Evolutionary conservation across 1,284 basidiomycete genomes (phyloP).

Genomic region (Sphaerobolus stellatus): DNA sequence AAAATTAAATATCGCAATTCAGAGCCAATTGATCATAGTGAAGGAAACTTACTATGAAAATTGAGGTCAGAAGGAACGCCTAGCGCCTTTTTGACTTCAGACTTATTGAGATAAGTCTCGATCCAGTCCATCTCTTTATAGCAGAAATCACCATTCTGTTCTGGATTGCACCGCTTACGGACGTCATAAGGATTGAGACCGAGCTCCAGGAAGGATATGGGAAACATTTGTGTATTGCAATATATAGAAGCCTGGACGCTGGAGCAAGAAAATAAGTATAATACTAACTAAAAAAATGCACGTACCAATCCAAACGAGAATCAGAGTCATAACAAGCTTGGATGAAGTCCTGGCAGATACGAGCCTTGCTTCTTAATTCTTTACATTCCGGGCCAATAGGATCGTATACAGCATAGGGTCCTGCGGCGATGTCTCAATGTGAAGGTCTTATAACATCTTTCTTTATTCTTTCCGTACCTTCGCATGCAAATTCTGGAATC

Average conservation of each 20-base stretch:
- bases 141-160: slow-evolving; percentile 69
- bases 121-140: slow-evolving; percentile 80
- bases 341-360: slow-evolving; percentile 69
- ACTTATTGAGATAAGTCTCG: slow-evolving; percentile 74
- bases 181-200: slow-evolving; percentile 71
- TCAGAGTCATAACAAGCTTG: slow-evolving; percentile 62
- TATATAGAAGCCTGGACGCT: slow-evolving; percentile 48
- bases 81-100: slow-evolving; percentile 69
- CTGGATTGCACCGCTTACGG: slow-evolving; percentile 69
- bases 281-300: not conserved
- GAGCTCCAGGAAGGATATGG: slow-evolving; percentile 46
- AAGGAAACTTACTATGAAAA: slow-evolving; percentile 56
- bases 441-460: too few species aligned
- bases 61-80: slow-evolving; percentile 61
- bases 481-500: slow-evolving; percentile 80
- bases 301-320: slow-evolving; percentile 52
- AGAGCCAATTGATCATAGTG: not conserved
- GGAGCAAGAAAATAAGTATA: not conserved
- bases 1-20: too few species aligned
- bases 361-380: slow-evolving; percentile 61
- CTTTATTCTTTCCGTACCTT: too few species aligned
- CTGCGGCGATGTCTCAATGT: not conserved
- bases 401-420: slow-evolving; percentile 72
- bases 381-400: slow-evolving; percentile 67
- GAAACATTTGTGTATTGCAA: slow-evolving; percentile 46